Evolutionary conservation across 345 rosid genomes (phyloP), one percentile per base, ranked within the genome.

Genomic region (Melastoma malabathricum): DNA sequence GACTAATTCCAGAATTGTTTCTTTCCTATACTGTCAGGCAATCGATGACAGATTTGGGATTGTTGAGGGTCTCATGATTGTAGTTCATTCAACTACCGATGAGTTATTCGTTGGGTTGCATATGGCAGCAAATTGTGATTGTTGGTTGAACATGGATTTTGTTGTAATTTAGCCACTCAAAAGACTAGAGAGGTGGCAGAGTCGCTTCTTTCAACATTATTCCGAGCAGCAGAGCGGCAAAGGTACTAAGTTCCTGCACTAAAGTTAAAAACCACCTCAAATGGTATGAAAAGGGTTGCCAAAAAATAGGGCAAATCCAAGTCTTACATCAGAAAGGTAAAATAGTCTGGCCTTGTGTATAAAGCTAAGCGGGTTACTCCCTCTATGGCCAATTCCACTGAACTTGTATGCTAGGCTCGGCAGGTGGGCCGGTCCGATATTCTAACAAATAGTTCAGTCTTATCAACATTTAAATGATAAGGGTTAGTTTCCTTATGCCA

Each of bases 101-200:
- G 45, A 51, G 59, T 43, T n/a, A n/a, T n/a, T n/a, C n/a, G n/a
- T n/a, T n/a, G n/a, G n/a, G n/a, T n/a, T n/a, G n/a, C 6, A 3
- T 22, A 0, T 27, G 10, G 39, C 20, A 8, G 41, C 45, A 15
- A 44, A 53, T 27, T 13, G n/a, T 39, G 6, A n/a, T 6, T 3
- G 7, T 41, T 19, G 43, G 22, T 48, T 14, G 48, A 20, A 34
- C 45, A 22, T 44, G 10, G 14, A 15, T 52, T 5, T 18, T 50
- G 1, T 46, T 20, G 48, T 48, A 5, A 15, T 56, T 23, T 59
- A 76, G 86, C 86, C 49, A 80, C 86, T 0, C 86, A 80, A 45
- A 80, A 80, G 74, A 81, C 70, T 81, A 84, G 88, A 75, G 88
- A 69, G 88, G 88, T 57, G 88, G 88, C 18, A 75, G 84, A 43